Base-by-base conservation (phyloP, 2,329 filamentous ascomycete genomes). In the Cadophora sp. region DNA sequence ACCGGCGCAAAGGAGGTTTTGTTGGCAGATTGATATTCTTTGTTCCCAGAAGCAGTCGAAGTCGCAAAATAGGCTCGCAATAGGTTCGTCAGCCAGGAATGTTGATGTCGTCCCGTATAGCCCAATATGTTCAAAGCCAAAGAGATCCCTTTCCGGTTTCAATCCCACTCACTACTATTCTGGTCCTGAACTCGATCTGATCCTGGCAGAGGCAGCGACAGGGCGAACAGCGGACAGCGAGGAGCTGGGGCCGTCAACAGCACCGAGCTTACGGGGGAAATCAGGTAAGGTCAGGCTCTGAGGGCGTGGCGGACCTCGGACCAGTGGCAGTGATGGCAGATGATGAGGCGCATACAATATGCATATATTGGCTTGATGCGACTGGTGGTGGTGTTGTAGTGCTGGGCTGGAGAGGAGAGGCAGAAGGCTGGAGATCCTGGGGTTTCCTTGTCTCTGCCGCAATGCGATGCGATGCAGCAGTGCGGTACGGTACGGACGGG, bases 221-320 rank as follows among this genome's bases (percentile, higher is more conserved):
- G 27, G 27, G 27, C 27, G 6, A 30, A 30, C 27, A 30, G n/a
- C n/a, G n/a, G 27, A 30, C 27, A 30, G 6, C 6, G 27, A 6
- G 45, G 30, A 62, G 64, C 64, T 64, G 56, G 33, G 64, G 53
- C 43, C 56, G 66, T 47, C 22, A 50, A 39, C 56, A 59, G 64
- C 64, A 45, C 64, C 64, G 60, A 66, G 66, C 66, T 66, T 61
- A 51, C 20, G 59, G 41, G 41, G 30, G 5, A 30, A 30, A 30
- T 30, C 27, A 30, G 27, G 27, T 6, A n/a, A 48, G n/a, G 55
- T 58, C 22, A 45, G 47, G 48, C 27, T 24, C 18, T 56, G 45
- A 24, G 51, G 27, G 4, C 8, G 39, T 22, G 33, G 65, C 36
- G 59, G 62, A 47, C 66, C 59, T 59, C 36, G 59, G 62, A 47